Evolutionary conservation across 2,329 filamentous ascomycete species (phyloP), one percentile per base, ranked within the genome.

Genomic region (Penicillium sp.): DNA sequence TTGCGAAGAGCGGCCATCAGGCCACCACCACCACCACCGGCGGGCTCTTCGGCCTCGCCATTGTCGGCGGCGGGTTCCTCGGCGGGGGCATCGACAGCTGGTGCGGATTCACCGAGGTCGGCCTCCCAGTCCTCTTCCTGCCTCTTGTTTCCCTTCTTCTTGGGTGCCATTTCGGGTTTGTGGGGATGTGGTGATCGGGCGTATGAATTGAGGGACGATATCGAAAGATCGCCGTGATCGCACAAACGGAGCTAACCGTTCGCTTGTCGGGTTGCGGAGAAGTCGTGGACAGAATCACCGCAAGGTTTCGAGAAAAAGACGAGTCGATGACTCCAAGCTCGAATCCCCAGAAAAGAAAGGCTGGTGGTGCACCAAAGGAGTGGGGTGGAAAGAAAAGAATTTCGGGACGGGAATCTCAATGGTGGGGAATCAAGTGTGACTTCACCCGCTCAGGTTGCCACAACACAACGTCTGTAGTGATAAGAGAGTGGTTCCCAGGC

Each of bases 121-220:
- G 90, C 87, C 76, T 97, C 94, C 93, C 93, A 97, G 81, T 97
- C 91, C 70, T 96, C 91, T 71, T 90, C 85, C 71, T 81, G 85
- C 74, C 86, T 87, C 82, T 93, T 95, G 77, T 87, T 89, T 73
- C 88, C 89, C 85, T 96, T 97, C 83, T 94, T 95, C 81, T 97
- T 97, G 59, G 92, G 92, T 70, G 92, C 80, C 93, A 97, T 97
- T 58, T 75, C 72, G 49, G 50, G 19, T 23, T 49, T 40, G 44
- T 39, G 23, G 43, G 11, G 48, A 10, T 46, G 24, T 48, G 49
- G 34, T 37, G 34, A 8, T 43, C 11, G 43, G 26, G 47, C 24
- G 42, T 62, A 55, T 54, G 60, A 47, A 58, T 60, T 42, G 57
- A 24, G 21, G 57, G 54, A 48, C 50, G 48, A 43, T 52, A 52